Evolutionary conservation across 2,329 filamentous ascomycete genomes (phyloP).

Genomic region (Venturia aucupariae): DNA sequence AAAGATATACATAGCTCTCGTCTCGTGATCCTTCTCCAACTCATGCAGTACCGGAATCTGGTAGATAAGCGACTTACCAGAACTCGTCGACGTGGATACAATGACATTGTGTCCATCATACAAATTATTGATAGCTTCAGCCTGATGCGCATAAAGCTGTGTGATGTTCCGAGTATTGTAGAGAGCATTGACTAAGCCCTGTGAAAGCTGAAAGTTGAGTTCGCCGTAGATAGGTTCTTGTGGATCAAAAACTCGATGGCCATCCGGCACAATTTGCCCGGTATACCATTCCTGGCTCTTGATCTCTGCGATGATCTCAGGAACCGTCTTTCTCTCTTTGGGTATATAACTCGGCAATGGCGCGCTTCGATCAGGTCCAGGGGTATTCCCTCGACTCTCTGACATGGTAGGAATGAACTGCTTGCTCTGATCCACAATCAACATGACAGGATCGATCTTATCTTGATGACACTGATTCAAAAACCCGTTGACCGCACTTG

Average conservation of each 20-base stretch:
- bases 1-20: slow-evolving; percentile 94
- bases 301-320: slow-evolving; percentile 78
- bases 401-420: slow-evolving; percentile 54
- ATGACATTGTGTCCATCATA: slow-evolving; percentile 79
- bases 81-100: slow-evolving; percentile 89
- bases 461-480: slow-evolving; percentile 62
- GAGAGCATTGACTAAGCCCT: slow-evolving; percentile 87
- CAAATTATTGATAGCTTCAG: slow-evolving; percentile 84
- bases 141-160: slow-evolving; percentile 81
- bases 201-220: slow-evolving; percentile 76
- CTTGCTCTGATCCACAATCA: slow-evolving; percentile 51
- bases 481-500: slow-evolving; percentile 65
- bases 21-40: slow-evolving; percentile 65
- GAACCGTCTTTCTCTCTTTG: slow-evolving; percentile 65
- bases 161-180: slow-evolving; percentile 88
- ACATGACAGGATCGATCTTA: slow-evolving; percentile 56
- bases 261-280: slow-evolving; percentile 85
- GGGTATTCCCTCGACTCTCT: slow-evolving; percentile 33
- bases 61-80: slow-evolving; percentile 96
- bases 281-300: slow-evolving; percentile 80
- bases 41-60: slow-evolving; percentile 86
- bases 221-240: slow-evolving; percentile 76
- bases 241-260: slow-evolving; percentile 81
- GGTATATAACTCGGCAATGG: slow-evolving; percentile 54
- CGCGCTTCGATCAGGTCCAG: slow-evolving; percentile 30